Conservation (phyloP, 306 rosid genomes). For the Pyrus betulifolia region DNA sequence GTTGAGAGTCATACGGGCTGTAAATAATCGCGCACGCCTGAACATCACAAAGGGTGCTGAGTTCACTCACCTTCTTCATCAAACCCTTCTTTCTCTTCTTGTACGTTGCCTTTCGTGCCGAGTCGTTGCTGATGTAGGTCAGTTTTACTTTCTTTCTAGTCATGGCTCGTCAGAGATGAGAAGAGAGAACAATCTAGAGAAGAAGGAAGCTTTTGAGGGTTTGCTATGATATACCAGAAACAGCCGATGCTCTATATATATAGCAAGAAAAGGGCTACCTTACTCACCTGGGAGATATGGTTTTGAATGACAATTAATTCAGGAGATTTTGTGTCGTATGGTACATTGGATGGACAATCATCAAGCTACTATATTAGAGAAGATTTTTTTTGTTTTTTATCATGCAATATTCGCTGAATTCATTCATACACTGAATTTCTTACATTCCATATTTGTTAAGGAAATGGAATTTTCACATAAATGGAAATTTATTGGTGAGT, state of each 20-base stretch:
- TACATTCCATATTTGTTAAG: background rate
- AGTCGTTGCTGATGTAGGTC: constrained; percentile 21
- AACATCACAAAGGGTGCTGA: constrained; percentile 43
- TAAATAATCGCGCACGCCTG: constrained; percentile 45
- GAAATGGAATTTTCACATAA: background rate
- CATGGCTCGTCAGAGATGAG: constrained; percentile 14
- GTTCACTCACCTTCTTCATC: constrained; percentile 44
- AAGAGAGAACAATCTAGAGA: background rate
- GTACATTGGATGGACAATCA: too few relatives aligned
- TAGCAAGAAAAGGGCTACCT: background rate
- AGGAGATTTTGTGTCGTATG: background rate
- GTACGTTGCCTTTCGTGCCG: constrained; percentile 45
- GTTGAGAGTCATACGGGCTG: constrained; percentile 30
- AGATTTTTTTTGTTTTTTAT: too few relatives aligned
- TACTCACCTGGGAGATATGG: background rate
- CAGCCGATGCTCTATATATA: background rate
- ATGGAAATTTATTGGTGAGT: background rate
- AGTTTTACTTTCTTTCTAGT: constrained; percentile 48
- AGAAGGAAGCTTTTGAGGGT: background rate
- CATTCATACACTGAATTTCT: background rate
- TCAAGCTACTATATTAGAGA: too few relatives aligned
- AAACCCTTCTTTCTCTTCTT: constrained; percentile 63
- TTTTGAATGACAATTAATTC: background rate
- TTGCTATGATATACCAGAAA: background rate
- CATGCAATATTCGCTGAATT: background rate